phyloP scores from a whole-genome alignment of 2,329 filamentous ascomycete genomes.

The Cladophialophora chaetospira region DNA sequence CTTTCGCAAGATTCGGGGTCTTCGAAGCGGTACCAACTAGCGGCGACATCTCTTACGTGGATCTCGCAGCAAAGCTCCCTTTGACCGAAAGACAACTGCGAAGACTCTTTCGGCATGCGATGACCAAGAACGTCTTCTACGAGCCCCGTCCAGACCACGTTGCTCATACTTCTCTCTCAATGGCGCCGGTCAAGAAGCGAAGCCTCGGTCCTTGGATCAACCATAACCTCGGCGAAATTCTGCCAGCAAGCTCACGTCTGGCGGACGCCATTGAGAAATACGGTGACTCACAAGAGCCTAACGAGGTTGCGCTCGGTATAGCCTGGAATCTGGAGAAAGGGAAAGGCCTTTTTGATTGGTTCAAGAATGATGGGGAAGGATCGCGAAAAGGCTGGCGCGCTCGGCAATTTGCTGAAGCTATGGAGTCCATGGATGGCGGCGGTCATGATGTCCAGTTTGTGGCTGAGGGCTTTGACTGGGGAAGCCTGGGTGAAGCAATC shows the following conservation, averaged over 20 bases:
- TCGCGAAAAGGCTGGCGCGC: conserved; percentile 38
- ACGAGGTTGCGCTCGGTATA: conserved; percentile 34
- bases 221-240: conserved; percentile 45
- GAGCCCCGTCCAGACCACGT: conserved; percentile 56
- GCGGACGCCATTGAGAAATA: conserved; percentile 33
- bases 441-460: conserved; percentile 58
- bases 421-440: conserved; percentile 54
- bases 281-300: conserved; percentile 18
- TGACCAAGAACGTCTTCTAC: conserved; percentile 59
- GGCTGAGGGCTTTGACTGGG: conserved; percentile 58
- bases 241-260: conserved; percentile 26
- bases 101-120: conserved; percentile 48
- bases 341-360: conserved; percentile 38
- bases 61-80: conserved; percentile 32
- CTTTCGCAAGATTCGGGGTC: conserved; percentile 38
- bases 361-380: conserved; percentile 35
- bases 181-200: conserved; percentile 41
- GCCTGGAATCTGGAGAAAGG: conserved; percentile 28
- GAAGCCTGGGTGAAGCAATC: conserved; percentile 49
- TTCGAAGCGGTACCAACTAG: conserved; percentile 35
- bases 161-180: conserved; percentile 58
- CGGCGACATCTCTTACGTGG: conserved; percentile 32
- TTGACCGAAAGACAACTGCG: conserved; percentile 10
- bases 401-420: conserved; percentile 54
- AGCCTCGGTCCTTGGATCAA: conserved; percentile 54